phyloP scores from a whole-genome alignment of 2,329 filamentous ascomycete genomes.

The Exophiala calicioides region DNA sequence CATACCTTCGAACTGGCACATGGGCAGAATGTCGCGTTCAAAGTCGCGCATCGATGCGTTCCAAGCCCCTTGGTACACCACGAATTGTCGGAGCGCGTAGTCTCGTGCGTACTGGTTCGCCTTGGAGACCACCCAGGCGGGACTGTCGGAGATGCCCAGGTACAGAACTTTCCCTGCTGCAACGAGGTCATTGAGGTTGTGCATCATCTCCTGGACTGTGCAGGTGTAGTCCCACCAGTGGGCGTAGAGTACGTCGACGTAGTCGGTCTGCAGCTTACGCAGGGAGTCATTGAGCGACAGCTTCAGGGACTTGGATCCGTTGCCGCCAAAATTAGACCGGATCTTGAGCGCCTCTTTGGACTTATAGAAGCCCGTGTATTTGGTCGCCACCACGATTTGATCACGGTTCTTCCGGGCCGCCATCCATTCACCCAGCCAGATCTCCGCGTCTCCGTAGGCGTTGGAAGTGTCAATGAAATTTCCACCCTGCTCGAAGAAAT shows the following conservation, averaged over 20 bases:
- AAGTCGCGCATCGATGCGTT: conserved; percentile 63
- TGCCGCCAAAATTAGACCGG: conserved; percentile 46
- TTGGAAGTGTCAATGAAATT: conserved; percentile 58
- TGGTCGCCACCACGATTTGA: conserved; percentile 57
- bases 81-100: conserved; percentile 69
- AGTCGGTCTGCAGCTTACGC: conserved; percentile 38
- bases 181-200: conserved; percentile 63
- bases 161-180: conserved; percentile 65
- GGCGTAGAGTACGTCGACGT: conserved; percentile 40
- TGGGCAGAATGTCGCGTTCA: conserved; percentile 67
- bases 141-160: conserved; percentile 54
- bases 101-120: conserved; percentile 62
- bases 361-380: conserved; percentile 48
- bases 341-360: conserved; percentile 36
- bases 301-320: conserved; percentile 36
- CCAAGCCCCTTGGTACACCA: conserved; percentile 68
- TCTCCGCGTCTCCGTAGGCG: conserved; percentile 48
- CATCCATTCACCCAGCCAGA: conserved; percentile 56
- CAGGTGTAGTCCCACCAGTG: conserved; percentile 64
- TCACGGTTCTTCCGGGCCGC: conserved; percentile 46
- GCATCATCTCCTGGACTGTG: conserved; percentile 68
- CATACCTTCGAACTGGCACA: conserved; percentile 64
- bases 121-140: conserved; percentile 42
- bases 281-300: conserved; percentile 36
- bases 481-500: conserved; percentile 47